Evolutionary conservation across 805 yeast species (phyloP).

Genomic region (Saccharomyces eubayanus): DNA sequence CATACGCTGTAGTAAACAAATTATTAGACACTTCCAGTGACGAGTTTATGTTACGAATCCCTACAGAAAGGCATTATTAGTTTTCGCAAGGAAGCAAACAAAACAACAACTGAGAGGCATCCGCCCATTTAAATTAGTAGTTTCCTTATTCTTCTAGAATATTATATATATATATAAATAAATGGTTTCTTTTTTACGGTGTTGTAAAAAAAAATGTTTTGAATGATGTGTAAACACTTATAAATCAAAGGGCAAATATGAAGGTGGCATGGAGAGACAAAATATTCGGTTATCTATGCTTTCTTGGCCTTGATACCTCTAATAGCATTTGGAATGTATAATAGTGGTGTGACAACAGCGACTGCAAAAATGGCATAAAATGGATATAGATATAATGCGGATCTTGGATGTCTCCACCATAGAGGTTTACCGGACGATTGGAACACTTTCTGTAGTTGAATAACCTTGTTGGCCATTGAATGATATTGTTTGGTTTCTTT

Average conservation of each 20-base stretch:
- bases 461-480: conserved; percentile 38
- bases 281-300: not conserved
- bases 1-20: not conserved
- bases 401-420: conserved; percentile 57
- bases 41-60: not conserved
- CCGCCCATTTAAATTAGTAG: not conserved
- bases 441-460: conserved; percentile 51
- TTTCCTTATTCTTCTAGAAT: not conserved
- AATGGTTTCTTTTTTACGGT: not conserved
- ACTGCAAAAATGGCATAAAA: conserved; percentile 67
- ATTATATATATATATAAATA: not conserved
- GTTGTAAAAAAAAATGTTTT: not conserved
- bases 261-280: not conserved
- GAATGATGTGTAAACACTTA: not conserved
- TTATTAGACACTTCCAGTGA: not conserved
- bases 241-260: not conserved
- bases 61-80: not conserved
- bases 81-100: not conserved
- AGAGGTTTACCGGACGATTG: conserved; percentile 50
- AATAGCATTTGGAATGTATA: conserved; percentile 65
- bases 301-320: conserved; percentile 52
- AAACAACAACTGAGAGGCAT: not conserved
- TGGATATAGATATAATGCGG: conserved; percentile 68
- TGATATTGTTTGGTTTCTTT: not conserved
- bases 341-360: conserved; percentile 56